Evolutionary conservation across 805 yeast genomes (phyloP).

Genomic region (Candida oleophila): DNA sequence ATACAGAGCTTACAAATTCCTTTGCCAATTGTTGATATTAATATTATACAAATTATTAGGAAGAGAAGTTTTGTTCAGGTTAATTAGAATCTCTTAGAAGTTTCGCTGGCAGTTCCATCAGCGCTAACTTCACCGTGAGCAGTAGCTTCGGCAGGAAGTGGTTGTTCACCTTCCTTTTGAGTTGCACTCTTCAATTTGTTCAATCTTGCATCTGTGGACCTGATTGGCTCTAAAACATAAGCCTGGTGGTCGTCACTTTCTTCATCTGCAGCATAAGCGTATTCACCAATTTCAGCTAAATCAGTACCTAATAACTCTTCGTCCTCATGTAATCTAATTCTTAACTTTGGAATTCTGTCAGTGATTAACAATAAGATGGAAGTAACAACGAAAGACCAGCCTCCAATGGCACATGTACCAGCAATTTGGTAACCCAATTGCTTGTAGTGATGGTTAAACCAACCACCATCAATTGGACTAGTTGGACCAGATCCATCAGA

Average conservation of each 20-base stretch:
- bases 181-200: conserved; percentile 31
- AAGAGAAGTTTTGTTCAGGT: no score
- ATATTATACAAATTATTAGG: neutral
- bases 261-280: conserved; percentile 66
- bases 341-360: conserved; percentile 78
- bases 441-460: conserved; percentile 78
- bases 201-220: conserved; percentile 51
- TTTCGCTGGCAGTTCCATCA: conserved; percentile 9
- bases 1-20: neutral
- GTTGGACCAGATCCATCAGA: conserved; percentile 59
- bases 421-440: conserved; percentile 91
- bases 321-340: conserved; percentile 79
- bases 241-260: conserved; percentile 22
- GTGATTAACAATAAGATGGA: conserved; percentile 61
- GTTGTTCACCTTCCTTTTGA: conserved; percentile 12
- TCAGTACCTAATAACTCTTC: conserved; percentile 90
- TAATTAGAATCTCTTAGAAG: conserved; percentile 6
- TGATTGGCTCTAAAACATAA: conserved; percentile 75
- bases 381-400: conserved; percentile 77
- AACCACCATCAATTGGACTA: conserved; percentile 67
- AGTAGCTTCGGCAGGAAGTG: conserved; percentile 11
- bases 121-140: conserved; percentile 15
- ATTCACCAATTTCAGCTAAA: conserved; percentile 87
- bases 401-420: conserved; percentile 65
- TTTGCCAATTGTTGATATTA: neutral